A percentile compares a stretch with the other conserved stretches of the same genome.
phyloP scores from a whole-genome alignment of 768 basidiomycete species.

The Cantharellus cinnabarinus region DNA sequence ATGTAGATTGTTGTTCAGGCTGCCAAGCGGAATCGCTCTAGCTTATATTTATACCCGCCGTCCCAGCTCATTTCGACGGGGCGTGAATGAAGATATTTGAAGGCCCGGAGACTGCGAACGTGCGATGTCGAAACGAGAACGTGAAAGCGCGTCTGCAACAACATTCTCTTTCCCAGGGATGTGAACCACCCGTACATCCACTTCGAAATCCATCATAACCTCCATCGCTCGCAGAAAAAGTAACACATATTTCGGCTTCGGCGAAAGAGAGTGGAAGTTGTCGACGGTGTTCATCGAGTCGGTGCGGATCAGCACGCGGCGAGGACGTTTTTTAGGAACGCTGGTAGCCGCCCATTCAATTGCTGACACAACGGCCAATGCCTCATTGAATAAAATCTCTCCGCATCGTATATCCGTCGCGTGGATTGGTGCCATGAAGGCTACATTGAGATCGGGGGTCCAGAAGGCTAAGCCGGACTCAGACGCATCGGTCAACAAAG shows the following conservation, averaged over 20 bases:
- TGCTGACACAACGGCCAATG: not conserved
- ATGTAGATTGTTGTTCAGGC: no score
- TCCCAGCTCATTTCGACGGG: no score
- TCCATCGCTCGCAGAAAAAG: constrained; percentile 14
- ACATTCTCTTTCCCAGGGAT: constrained; percentile 11
- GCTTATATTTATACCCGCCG: no score
- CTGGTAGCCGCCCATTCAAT: not conserved
- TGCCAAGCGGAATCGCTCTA: no score
- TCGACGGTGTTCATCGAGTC: constrained; percentile 20
- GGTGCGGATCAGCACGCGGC: constrained; percentile 10
- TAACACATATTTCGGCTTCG: constrained; percentile 12
- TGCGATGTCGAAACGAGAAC: not conserved
- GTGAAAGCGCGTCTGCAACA: constrained; percentile 12
- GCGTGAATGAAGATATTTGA: no score
- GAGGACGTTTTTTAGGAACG: not conserved
- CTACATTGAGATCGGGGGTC: no score
- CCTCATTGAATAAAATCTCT: no score
- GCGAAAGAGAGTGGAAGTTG: constrained; percentile 16
- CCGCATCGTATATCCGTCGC: no score
- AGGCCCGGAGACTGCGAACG: no score
- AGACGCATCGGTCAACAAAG: no score
- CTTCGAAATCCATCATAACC: not conserved
- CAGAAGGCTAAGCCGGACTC: no score
- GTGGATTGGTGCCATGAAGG: no score
- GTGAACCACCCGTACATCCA: constrained; percentile 14